Evolutionary conservation across 1,284 basidiomycete species (phyloP).

Genomic region (Amylostereum chailletii): DNA sequence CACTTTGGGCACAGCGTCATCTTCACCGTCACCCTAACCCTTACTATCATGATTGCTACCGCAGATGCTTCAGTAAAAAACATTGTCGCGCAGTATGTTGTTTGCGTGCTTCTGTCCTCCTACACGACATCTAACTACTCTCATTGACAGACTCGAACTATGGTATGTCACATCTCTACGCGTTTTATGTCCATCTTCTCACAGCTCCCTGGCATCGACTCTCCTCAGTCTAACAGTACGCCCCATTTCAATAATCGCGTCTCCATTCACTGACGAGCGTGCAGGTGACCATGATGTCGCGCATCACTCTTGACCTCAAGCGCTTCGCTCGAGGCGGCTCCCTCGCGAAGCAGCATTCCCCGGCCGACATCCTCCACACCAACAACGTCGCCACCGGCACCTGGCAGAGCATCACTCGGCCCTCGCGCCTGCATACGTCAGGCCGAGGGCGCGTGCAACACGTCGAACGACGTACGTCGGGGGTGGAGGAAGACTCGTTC

Average conservation of each 20-base stretch:
- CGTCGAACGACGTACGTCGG: too few species aligned
- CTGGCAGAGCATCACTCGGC: too few species aligned
- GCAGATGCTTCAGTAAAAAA: slow-evolving; percentile 38
- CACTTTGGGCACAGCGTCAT: slow-evolving; percentile 31
- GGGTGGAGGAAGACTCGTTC: neutral
- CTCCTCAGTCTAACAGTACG: slow-evolving; percentile 15
- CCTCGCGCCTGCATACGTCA: too few species aligned
- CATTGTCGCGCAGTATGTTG: slow-evolving; percentile 44
- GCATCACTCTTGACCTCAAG: slow-evolving; percentile 40
- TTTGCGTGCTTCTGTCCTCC: neutral
- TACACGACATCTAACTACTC: neutral
- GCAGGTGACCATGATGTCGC: slow-evolving; percentile 44
- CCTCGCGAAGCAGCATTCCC: neutral
- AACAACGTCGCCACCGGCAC: too few species aligned
- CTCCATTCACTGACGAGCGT: slow-evolving; percentile 2
- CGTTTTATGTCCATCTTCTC: neutral
- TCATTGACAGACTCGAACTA: slow-evolving; percentile 33
- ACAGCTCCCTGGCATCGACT: neutral
- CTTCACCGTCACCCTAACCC: slow-evolving; percentile 38
- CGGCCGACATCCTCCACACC: neutral
- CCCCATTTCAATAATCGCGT: neutral
- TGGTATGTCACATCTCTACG: slow-evolving; percentile 28
- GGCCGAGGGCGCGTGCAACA: too few species aligned
- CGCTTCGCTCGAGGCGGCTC: slow-evolving; percentile 1
- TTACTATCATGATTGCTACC: slow-evolving; percentile 42